Evolutionary conservation across 345 rosid genomes (phyloP).

Genomic region (Microthlaspi erraticum): DNA sequence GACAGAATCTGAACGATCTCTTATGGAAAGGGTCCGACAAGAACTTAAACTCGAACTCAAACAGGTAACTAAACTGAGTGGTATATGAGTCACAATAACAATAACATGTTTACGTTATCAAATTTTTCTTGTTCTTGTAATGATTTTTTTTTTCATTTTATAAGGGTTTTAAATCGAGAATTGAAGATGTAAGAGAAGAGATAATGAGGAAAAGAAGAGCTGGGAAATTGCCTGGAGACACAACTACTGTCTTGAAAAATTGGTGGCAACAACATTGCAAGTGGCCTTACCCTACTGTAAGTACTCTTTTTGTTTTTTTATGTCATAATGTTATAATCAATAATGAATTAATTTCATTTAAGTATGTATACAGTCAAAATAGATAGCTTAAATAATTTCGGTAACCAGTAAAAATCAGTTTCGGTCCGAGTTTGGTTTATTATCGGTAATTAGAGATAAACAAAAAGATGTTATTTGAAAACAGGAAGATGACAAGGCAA

Average conservation of each 20-base stretch:
- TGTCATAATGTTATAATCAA: too few relatives aligned
- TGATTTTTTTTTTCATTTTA: not conserved
- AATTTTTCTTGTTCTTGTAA: not conserved
- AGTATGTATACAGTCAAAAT: too few relatives aligned
- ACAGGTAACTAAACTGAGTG: conserved; percentile 55
- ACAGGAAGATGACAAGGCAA: conserved; percentile 99
- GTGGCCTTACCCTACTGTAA: conserved; percentile 99
- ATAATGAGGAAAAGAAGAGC: conserved; percentile 95
- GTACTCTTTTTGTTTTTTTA: conserved; percentile 11
- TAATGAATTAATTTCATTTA: too few relatives aligned
- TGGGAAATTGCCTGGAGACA: conserved; percentile 96
- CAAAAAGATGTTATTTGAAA: not conserved
- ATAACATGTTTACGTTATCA: not conserved
- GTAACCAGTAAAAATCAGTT: too few relatives aligned
- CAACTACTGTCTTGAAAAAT: conserved; percentile 84
- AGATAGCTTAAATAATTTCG: too few relatives aligned
- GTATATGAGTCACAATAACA: not conserved
- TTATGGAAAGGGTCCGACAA: conserved; percentile 99
- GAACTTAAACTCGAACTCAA: conserved; percentile 93
- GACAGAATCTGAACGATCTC: conserved; percentile 93
- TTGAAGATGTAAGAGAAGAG: conserved; percentile 98
- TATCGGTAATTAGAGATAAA: not conserved
- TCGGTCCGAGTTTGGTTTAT: too few relatives aligned
- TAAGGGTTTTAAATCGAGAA: conserved; percentile 93
- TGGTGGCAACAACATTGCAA: conserved; percentile 99